Evolutionary conservation across 495 filamentous ascomycete species (phyloP).

Genomic region (Lasiosphaeria ovina): DNA sequence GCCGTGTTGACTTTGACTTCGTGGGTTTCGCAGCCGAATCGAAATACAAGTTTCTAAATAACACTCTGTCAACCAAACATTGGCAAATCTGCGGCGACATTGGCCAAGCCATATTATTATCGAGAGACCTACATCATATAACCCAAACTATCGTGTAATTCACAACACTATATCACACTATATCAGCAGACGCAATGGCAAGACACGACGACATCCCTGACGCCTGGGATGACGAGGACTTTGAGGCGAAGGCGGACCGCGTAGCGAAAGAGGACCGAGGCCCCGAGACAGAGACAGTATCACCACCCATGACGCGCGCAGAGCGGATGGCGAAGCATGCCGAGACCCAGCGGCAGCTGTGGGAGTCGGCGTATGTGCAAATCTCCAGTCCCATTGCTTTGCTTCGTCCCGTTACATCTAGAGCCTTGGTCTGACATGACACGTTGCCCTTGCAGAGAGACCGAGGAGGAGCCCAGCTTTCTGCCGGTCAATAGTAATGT

Average conservation of each 20-base stretch:
- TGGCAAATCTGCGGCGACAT: too few relatives aligned
- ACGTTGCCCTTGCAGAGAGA: slow-evolving; percentile 21
- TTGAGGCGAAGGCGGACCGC: slow-evolving; percentile 72
- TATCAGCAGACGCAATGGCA: slow-evolving; percentile 44
- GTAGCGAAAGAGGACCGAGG: slow-evolving; percentile 44
- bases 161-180: too few relatives aligned
- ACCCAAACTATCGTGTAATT: too few relatives aligned
- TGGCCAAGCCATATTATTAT: too few relatives aligned
- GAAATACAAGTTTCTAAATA: too few relatives aligned
- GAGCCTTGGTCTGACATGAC: not conserved
- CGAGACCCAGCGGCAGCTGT: slow-evolving; percentile 78
- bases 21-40: too few relatives aligned
- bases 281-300: slow-evolving; percentile 48
- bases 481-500: slow-evolving; percentile 61
- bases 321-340: slow-evolving; percentile 77
- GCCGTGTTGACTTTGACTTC: too few relatives aligned
- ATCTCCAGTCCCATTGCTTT: not conserved
- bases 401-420: not conserved
- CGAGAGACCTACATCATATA: too few relatives aligned
- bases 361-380: slow-evolving; percentile 75
- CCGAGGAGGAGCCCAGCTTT: slow-evolving; percentile 66
- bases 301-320: slow-evolving; percentile 56
- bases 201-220: slow-evolving; percentile 58
- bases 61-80: too few relatives aligned
- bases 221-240: slow-evolving; percentile 89